Evolutionary conservation across 768 basidiomycete genomes (phyloP).

Genomic region (Termitomyces sp.): DNA sequence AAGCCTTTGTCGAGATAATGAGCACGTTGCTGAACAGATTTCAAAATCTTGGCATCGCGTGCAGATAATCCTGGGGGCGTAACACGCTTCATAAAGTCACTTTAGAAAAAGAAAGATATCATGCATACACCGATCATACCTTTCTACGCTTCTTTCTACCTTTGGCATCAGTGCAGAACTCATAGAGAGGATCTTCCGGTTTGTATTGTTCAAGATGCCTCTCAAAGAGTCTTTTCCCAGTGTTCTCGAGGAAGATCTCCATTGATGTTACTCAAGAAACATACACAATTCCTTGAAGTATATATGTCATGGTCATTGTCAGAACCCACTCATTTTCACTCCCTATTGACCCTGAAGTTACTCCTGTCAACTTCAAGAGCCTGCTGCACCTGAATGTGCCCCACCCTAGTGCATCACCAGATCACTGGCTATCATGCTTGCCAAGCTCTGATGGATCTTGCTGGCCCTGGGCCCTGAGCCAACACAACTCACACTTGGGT

Average conservation of each 20-base stretch:
- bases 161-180: slow-evolving; percentile 45
- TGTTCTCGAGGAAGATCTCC: slow-evolving; percentile 24
- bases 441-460: no score
- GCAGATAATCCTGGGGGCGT: slow-evolving; percentile 71
- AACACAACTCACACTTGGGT: no score
- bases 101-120: neutral
- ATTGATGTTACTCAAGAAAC: no score
- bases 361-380: no score
- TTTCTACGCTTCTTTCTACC: slow-evolving; percentile 54
- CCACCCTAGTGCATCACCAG: no score
- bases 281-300: no score
- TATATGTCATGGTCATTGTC: no score
- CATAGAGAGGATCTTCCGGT: slow-evolving; percentile 74
- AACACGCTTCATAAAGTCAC: slow-evolving; percentile 39
- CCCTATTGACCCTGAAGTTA: no score
- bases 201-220: slow-evolving; percentile 60
- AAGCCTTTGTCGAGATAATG: slow-evolving; percentile 89
- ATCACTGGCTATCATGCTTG: no score
- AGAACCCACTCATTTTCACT: no score
- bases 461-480: no score
- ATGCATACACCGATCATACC: slow-evolving; percentile 30
- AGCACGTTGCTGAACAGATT: slow-evolving; percentile 69
- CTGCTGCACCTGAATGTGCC: no score
- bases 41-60: slow-evolving; percentile 71
- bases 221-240: slow-evolving; percentile 56